phyloP scores from a whole-genome alignment of 2,329 filamentous ascomycete genomes.

The Colletotrichum gloeosporioides region DNA sequence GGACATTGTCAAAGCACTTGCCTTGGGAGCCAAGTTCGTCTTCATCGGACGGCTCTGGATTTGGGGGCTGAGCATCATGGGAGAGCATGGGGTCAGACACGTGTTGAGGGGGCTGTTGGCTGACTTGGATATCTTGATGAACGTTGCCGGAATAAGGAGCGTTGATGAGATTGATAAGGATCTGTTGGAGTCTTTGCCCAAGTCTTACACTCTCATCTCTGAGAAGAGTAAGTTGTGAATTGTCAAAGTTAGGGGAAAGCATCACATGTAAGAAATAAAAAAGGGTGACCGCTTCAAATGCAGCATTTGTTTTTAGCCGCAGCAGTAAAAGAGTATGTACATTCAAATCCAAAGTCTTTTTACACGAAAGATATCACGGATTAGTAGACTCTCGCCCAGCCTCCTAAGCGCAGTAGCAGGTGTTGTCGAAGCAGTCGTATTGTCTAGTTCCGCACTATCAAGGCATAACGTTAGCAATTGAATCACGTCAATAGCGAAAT shows the following conservation, averaged over 20 bases:
- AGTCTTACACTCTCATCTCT: neutral
- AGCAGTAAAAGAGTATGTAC: neutral
- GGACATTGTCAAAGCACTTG: constrained; percentile 64
- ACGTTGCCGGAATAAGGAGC: constrained; percentile 54
- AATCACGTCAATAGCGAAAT: too few species aligned
- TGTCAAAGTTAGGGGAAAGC: neutral
- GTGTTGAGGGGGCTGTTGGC: constrained; percentile 40
- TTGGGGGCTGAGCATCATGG: constrained; percentile 33
- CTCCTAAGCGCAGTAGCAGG: neutral
- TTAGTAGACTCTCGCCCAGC: neutral
- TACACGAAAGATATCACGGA: neutral
- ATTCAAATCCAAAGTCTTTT: neutral
- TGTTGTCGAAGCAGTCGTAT: neutral
- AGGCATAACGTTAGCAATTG: neutral
- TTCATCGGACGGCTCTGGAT: constrained; percentile 66
- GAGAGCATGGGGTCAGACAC: constrained; percentile 9
- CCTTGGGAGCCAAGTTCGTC: constrained; percentile 60
- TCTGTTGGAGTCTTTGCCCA: constrained; percentile 8
- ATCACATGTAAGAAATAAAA: neutral
- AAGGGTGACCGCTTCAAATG: neutral
- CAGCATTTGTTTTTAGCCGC: neutral
- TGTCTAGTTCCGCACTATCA: neutral
- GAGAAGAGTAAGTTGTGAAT: constrained; percentile 10
- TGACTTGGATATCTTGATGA: constrained; percentile 63
- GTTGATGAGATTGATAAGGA: constrained; percentile 36